Base-by-base conservation (phyloP, 2,329 filamentous ascomycete genomes). In the Hypocreales sp. region DNA sequence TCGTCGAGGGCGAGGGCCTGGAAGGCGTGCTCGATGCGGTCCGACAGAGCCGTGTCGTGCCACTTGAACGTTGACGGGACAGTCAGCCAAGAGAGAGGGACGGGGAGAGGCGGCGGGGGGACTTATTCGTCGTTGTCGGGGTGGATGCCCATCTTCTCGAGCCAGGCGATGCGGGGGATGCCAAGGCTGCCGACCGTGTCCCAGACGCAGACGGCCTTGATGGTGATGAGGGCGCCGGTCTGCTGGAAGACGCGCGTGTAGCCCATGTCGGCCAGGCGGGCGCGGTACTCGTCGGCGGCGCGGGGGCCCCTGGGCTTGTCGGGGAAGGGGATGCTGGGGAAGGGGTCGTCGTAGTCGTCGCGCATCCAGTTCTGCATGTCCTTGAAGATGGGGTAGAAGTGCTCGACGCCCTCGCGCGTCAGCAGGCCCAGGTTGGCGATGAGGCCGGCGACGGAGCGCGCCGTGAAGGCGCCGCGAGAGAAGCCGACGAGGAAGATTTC, bases 1-100 rank as follows among this genome's bases (percentile, higher is more conserved):
- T 73, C 68, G 31, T 72, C 67, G 3, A 73, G 45, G 1, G 67
- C 67, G 8, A 73, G 51, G 0, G 67, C 67, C 14, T 73, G 68
- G 38, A 72, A 72, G 0, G 64, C 67, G 40, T 71, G 56, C 38
- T 68, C 58, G 19, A 73, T 59, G 9, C 55, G 55, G 31, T 60
- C 53, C 1, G 63, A 67, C 15, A 70, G 45, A 21, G 49, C 56
- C 4, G 64, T 69, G 37, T 70, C 62, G 39, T 62, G 63, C 46
- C 67, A 69, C 32, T 57, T 58, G 32, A 53, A 66, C 32, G 58
- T 61, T 34, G 34, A 32, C 17, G n/a, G 25, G 28, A 35, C 20
- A 9, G 51, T 58, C 35, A 60, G 51, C 33, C 6, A 15, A 11
- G 13, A 19, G 17, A 11, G 6, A 12, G 8, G 10, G 13, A 8